Base-by-base conservation (phyloP, 805 yeast species). In the Naumovozyma baii region DNA sequence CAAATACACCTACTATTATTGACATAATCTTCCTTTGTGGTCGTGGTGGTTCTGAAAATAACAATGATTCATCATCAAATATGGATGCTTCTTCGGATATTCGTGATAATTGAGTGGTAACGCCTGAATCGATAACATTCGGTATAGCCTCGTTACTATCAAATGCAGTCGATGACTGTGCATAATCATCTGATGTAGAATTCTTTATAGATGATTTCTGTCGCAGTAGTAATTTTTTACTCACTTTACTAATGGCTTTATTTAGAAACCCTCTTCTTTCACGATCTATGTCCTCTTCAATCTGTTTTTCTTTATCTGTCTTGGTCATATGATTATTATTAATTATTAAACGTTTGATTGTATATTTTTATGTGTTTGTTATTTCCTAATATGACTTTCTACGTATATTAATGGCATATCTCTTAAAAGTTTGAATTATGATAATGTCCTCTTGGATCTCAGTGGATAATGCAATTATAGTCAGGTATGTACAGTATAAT, bases 1-100 rank as follows among this genome's bases (percentile, higher is more conserved):
- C 90, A 43, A 85, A 78, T 17, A 75, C 55, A 42, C 94, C 95
- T 3, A 86, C 88, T 7, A 73, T 63, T 26, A 83, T 59, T 3
- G 94, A 85, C 70, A 80, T 76, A 34, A 69, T 61, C 2, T 78
- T 68, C 0, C 85, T 75, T 49, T 67, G 73, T 3, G 48, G 51
- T 37, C 50, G 59, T 0, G 73, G 57, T 4, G 59, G 57, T 32
- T 52, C 49, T 7, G 53, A 41, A 31, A 57, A 59, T 18, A 57
- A 44, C 16, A 43, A 30, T 4, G 59, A 48, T 8, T 46, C 51
- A 17, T 45, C 42, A 34, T 48, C 52, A 5, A n/a, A 18, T 15
- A 18, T 26, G 3, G 34, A 30, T 26, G 30, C 41, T 4, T 36
- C 35, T 15, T 19, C 38, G 5, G 29, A 10, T 5, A 15, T 25